phyloP scores from a whole-genome alignment of 495 filamentous ascomycete genomes.

The Penicillium malachiteum region DNA sequence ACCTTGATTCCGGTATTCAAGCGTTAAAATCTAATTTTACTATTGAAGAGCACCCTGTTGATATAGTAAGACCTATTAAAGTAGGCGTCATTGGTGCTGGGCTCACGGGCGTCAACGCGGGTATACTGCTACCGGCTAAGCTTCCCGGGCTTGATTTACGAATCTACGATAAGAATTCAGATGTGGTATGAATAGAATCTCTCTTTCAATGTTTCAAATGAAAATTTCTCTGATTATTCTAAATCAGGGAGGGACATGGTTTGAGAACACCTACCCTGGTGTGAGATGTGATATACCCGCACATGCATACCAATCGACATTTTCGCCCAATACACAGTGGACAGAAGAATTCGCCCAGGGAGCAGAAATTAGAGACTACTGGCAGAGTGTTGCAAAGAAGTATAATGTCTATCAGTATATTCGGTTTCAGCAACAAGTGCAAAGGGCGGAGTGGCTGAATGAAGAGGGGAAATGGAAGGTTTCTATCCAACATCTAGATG shows the following conservation, averaged over 20 bases:
- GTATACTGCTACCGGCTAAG: slow-evolving; percentile 49
- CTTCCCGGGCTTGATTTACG: slow-evolving; percentile 51
- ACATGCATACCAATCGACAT: slow-evolving; percentile 68
- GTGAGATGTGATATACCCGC: slow-evolving; percentile 66
- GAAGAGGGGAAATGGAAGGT: slow-evolving; percentile 52
- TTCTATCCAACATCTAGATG: slow-evolving; percentile 37
- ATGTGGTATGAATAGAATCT: slow-evolving; percentile 40
- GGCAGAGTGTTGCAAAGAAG: slow-evolving; percentile 58
- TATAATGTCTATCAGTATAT: slow-evolving; percentile 60
- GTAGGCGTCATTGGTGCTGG: slow-evolving; percentile 56
- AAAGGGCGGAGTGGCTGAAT: slow-evolving; percentile 54
- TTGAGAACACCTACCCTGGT: slow-evolving; percentile 55
- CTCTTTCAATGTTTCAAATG: neutral
- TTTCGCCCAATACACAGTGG: slow-evolving; percentile 66
- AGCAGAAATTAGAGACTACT: slow-evolving; percentile 67
- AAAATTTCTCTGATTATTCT: slow-evolving; percentile 1
- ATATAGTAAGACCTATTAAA: slow-evolving; percentile 41
- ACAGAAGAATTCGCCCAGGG: slow-evolving; percentile 63
- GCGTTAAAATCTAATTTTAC: slow-evolving; percentile 18
- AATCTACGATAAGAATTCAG: slow-evolving; percentile 56
- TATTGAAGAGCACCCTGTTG: slow-evolving; percentile 43
- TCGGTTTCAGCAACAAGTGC: slow-evolving; percentile 49
- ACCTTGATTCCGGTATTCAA: neutral
- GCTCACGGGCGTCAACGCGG: slow-evolving; percentile 49
- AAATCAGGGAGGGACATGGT: slow-evolving; percentile 52